Evolutionary conservation across 441 rosid species (phyloP).

Genomic region (Brassica hybrid): DNA sequence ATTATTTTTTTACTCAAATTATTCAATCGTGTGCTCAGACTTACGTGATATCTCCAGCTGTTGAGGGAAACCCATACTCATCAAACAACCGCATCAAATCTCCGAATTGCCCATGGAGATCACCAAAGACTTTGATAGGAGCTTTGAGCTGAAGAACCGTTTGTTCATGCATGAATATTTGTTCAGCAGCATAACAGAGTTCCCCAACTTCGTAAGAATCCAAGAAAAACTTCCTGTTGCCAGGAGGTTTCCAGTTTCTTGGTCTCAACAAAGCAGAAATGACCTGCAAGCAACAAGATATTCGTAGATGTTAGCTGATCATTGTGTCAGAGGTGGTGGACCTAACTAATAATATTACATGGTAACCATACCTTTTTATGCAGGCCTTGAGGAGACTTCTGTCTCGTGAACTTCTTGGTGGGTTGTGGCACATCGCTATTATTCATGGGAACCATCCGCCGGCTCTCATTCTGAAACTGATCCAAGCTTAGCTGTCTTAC

Average conservation of each 20-base stretch:
- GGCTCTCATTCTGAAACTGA: conserved; percentile 98
- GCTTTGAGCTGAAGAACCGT: conserved; percentile 98
- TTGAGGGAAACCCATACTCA: conserved; percentile 86
- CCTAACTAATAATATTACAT: too few species aligned
- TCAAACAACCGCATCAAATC: conserved; percentile 78
- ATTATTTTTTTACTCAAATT: not conserved
- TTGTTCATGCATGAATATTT: conserved; percentile 94
- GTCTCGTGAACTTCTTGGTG: conserved; percentile 80
- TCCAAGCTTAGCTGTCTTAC: conserved; percentile 96
- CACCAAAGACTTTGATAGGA: conserved; percentile 92
- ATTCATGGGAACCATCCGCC: conserved; percentile 87
- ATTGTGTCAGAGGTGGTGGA: too few species aligned
- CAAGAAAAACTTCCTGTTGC: conserved; percentile 89
- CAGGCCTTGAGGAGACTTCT: conserved; percentile 93
- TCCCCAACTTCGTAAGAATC: conserved; percentile 99
- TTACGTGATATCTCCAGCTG: conserved; percentile 86
- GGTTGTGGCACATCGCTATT: conserved; percentile 72
- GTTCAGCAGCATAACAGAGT: conserved; percentile 98
- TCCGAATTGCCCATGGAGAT: conserved; percentile 83
- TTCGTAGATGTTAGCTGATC: conserved; percentile 35
- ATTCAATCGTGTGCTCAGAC: too few species aligned
- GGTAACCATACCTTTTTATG: conserved; percentile 97
- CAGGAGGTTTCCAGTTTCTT: conserved; percentile 97
- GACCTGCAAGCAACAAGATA: conserved; percentile 62
- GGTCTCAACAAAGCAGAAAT: conserved; percentile 91